Evolutionary conservation across 768 basidiomycete species (phyloP), one percentile per base, ranked within the genome.

Genomic region (Cantharellus anzutake): DNA sequence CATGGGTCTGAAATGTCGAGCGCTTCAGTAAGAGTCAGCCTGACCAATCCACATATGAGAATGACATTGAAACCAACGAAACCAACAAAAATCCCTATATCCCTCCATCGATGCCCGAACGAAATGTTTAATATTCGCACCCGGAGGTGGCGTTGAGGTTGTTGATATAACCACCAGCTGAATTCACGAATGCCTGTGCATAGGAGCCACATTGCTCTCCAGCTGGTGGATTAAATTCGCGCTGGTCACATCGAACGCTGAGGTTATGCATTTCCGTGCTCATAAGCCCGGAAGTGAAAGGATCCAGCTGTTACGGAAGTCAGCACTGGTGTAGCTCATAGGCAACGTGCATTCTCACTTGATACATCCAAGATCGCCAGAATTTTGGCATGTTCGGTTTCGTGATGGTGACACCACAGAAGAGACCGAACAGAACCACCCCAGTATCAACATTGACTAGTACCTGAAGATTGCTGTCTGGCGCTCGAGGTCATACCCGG

Each of bases 301-400:
- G 86, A 51, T 74, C 72, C 4, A 84, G 71, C 62, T 55, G 20
- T 48, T 48, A 20, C 20, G 20, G 11, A 48, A 20, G 20, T 7
- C 11, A 20, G 20, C 20, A 48, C 11, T 7, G 44, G 44, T 7
- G 44, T 7, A 20, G 20, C 7, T 48, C 44, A 48, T 7, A 7
- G 44, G 20, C 44, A 48, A 48, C 44, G 44, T 48, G 44, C 7
- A 48, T n/a, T 7, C 44, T 48, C 20, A 20, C 44, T 20, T 48
- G 74, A 69, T 90, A 90, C 14, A 89, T 69, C 86, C 86, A 90
- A n/a, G 73, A 74, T 62, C 77, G 72, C 83, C 83, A 87, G 74
- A 86, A 87, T 38, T 68, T 67, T 5, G 75, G 74, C 68, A 88
- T 69, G 3, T 48, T 48, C 11, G 44, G 44, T 48, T 48, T 7